Conservation (phyloP, 2,329 filamentous ascomycete species). For the Fusarium palustre region DNA sequence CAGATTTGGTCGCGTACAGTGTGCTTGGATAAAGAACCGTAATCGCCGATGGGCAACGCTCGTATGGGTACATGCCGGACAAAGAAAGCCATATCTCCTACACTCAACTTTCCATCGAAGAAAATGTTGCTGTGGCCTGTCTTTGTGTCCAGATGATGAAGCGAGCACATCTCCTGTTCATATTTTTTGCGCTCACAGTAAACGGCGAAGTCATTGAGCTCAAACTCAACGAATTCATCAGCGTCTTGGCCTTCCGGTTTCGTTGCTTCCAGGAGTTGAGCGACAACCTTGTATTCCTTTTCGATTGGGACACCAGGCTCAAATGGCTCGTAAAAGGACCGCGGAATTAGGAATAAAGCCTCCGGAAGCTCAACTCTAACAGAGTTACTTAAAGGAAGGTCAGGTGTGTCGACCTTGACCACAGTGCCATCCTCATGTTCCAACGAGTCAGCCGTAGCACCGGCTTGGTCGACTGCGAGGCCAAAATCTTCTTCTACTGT, state of each 20-base stretch:
- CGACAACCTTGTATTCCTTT: conserved; percentile 41
- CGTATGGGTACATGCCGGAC: conserved; percentile 68
- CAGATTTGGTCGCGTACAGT: conserved; percentile 69
- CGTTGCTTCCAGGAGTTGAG: conserved; percentile 15
- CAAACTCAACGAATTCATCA: conserved; percentile 59
- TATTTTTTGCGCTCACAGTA: conserved; percentile 59
- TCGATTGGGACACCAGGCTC: conserved; percentile 42
- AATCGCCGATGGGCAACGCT: conserved; percentile 73
- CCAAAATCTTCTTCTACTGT: neutral
- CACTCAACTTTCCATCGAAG: conserved; percentile 71
- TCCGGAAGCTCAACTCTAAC: conserved; percentile 48
- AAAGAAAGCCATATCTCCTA: conserved; percentile 58
- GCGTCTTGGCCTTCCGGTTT: conserved; percentile 24
- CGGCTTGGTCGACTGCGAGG: neutral
- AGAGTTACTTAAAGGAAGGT: conserved; percentile 1
- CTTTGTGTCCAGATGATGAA: conserved; percentile 63
- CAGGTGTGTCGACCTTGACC: neutral
- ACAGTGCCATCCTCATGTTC: conserved; percentile 1
- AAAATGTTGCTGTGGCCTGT: conserved; percentile 55
- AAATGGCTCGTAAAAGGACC: conserved; percentile 51
- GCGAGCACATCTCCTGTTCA: conserved; percentile 63
- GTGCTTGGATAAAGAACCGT: conserved; percentile 60
- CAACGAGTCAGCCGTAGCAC: conserved; percentile 9
- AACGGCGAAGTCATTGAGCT: conserved; percentile 68
- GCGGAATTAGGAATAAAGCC: conserved; percentile 45